Base-by-base conservation (phyloP, 148 eudicot genomes). In the Hydrangea macrophylla region DNA sequence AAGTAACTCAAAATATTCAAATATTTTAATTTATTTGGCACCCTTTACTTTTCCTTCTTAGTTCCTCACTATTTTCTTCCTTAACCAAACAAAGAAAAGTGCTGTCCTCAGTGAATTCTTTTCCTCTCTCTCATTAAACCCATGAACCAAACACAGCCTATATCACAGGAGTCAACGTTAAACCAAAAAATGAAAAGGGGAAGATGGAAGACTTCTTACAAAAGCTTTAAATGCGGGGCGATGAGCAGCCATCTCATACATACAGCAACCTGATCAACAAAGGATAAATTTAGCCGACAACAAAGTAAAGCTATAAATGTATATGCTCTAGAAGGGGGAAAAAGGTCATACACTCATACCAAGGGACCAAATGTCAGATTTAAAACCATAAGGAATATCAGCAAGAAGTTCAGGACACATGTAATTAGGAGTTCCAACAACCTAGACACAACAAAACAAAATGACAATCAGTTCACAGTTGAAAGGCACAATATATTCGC, bases 331-430 rank as follows among this genome's bases (percentile, higher is more conserved):
- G 23, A 68, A 17, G 51, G 20, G 40, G 12, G 7, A 25, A 22
- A 12, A 32, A 9, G 26, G 60, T 12, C 7, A 24, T 24, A 58
- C 26, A 15, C 54, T 65, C 68, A 51, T 87, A 89, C 99, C 99
- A 62, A 94, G 83, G 72, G 99, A 94, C 99, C 99, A 94, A 64
- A 94, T 94, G 84, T 94, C 99, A 15, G 99, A 94, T 77, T 94
- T 94, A 71, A 94, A 94, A 73, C 99, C 99, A 70, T 94, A 94
- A 35, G 99, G 99, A 73, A 94, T 94, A 76, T 94, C 99, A 35
- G 99, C 90, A 82, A 94, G 85, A 64, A 94, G 88, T 75, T 94
- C 99, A 27, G 99, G 99, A 73, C 99, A 94, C 99, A 94, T 94
- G 86, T 94, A 94, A 79, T 94, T 94, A 28, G 99, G 99, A 76